Conservation (phyloP, 2,329 filamentous ascomycete species). For the Alternaria solani region DNA sequence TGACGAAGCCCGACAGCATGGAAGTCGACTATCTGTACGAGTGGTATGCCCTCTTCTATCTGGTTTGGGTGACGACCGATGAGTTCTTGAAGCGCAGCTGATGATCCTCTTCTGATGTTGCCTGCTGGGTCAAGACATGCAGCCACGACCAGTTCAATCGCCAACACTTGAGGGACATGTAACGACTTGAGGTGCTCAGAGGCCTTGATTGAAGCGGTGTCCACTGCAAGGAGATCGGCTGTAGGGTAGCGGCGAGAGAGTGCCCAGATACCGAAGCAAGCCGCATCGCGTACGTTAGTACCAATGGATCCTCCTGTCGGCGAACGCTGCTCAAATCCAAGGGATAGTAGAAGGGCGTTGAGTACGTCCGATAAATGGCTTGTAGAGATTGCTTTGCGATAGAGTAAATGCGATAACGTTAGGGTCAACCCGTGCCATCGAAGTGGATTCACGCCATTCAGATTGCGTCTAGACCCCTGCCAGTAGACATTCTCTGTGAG, state of each 20-base stretch:
- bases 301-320: conserved; percentile 86
- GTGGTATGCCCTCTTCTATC: conserved; percentile 78
- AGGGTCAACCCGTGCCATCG: conserved; percentile 94
- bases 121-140: conserved; percentile 89
- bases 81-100: conserved; percentile 91
- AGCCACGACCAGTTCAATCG: conserved; percentile 79
- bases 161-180: conserved; percentile 75
- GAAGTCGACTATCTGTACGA: conserved; percentile 93
- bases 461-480: conserved; percentile 64
- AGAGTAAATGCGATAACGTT: conserved; percentile 85
- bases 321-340: conserved; percentile 88
- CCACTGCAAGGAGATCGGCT: conserved; percentile 73
- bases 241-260: conserved; percentile 87
- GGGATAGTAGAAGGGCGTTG: conserved; percentile 76
- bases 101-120: conserved; percentile 91
- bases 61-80: conserved; percentile 91
- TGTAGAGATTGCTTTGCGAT: conserved; percentile 79
- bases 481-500: conserved; percentile 69
- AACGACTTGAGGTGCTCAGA: conserved; percentile 52
- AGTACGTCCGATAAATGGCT: conserved; percentile 76
- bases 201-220: conserved; percentile 54
- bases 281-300: conserved; percentile 90
- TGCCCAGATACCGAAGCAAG: conserved; percentile 96
- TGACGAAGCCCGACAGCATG: conserved; percentile 89
- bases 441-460: conserved; percentile 79